Conservation (phyloP, 1,139 yeast genomes). For the Meyerozyma athensensis region DNA sequence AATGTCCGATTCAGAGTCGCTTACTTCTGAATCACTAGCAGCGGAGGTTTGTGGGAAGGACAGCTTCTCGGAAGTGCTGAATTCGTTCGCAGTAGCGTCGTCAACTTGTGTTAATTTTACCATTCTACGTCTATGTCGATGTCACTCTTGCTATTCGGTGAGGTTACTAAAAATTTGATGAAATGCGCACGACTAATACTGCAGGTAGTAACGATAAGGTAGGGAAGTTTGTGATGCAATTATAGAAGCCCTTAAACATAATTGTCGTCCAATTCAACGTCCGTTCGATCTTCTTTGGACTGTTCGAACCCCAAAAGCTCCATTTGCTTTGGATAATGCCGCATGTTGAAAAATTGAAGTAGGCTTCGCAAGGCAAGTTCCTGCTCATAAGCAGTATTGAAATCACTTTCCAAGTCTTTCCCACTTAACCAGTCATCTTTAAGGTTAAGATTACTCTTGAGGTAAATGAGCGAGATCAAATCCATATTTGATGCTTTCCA, state of each 20-base stretch:
- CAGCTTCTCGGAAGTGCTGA: constrained; percentile 19
- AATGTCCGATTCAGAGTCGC: constrained; percentile 45
- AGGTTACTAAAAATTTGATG: constrained; percentile 3
- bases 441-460: constrained; percentile 66
- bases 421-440: constrained; percentile 92
- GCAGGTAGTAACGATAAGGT: not conserved
- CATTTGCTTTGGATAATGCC: constrained; percentile 52
- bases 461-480: constrained; percentile 77
- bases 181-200: constrained; percentile 2
- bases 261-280: constrained; percentile 3
- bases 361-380: constrained; percentile 82
- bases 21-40: constrained; percentile 31
- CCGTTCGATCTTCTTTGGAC: constrained; percentile 13
- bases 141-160: constrained; percentile 1
- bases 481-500: constrained; percentile 97
- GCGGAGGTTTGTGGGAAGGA: constrained; percentile 11
- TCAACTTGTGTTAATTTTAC: constrained; percentile 72
- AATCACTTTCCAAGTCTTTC: constrained; percentile 68
- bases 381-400: constrained; percentile 77
- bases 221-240: not conserved
- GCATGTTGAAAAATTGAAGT: constrained; percentile 70
- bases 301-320: constrained; percentile 50
- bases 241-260: not conserved
- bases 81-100: constrained; percentile 44
- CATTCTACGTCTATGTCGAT: constrained; percentile 32